phyloP scores from a whole-genome alignment of 2,329 filamentous ascomycete genomes.

The Alternaria longipes region DNA sequence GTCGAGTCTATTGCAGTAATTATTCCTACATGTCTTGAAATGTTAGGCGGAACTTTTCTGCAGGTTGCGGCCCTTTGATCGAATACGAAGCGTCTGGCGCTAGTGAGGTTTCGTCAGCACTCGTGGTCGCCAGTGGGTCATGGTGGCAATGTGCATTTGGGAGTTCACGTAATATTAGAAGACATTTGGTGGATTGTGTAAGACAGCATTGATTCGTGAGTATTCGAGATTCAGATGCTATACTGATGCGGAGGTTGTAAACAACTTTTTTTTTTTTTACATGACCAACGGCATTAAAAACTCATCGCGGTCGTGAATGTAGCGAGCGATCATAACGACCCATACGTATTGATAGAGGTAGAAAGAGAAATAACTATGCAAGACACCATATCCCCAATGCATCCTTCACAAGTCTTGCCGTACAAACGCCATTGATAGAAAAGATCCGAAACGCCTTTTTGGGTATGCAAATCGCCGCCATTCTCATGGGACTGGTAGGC shows the following conservation, averaged over 20 bases:
- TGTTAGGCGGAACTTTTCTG: background rate
- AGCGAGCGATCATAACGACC: slow-evolving; percentile 6
- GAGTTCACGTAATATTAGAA: background rate
- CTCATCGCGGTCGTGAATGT: slow-evolving; percentile 28
- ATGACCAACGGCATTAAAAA: slow-evolving; percentile 21
- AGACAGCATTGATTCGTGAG: slow-evolving; percentile 3
- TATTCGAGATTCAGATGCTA: slow-evolving; percentile 3
- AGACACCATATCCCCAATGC: slow-evolving; percentile 26
- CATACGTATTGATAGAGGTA: slow-evolving; percentile 11
- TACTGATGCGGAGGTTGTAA: slow-evolving; percentile 13
- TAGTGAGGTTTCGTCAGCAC: background rate
- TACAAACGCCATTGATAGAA: slow-evolving; percentile 16
- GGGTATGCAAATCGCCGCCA: slow-evolving; percentile 30
- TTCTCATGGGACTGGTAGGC: slow-evolving; percentile 15
- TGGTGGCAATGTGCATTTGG: background rate
- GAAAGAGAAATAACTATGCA: slow-evolving; percentile 11
- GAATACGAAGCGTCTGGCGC: background rate
- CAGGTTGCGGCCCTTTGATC: background rate
- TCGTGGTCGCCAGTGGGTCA: background rate
- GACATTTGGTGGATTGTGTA: background rate
- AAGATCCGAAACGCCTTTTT: slow-evolving; percentile 25
- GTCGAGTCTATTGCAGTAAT: background rate
- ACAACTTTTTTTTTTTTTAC: slow-evolving; percentile 22
- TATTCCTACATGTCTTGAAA: background rate
- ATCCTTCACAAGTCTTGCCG: slow-evolving; percentile 8